Percentiles rank a stretch among this genome's conserved stretches.
These are phyloP conservation scores for Thraustochytrium sp. DNA, from an alignment of 352 stramenopile genomes.

Conservation along the genomic window DNA sequence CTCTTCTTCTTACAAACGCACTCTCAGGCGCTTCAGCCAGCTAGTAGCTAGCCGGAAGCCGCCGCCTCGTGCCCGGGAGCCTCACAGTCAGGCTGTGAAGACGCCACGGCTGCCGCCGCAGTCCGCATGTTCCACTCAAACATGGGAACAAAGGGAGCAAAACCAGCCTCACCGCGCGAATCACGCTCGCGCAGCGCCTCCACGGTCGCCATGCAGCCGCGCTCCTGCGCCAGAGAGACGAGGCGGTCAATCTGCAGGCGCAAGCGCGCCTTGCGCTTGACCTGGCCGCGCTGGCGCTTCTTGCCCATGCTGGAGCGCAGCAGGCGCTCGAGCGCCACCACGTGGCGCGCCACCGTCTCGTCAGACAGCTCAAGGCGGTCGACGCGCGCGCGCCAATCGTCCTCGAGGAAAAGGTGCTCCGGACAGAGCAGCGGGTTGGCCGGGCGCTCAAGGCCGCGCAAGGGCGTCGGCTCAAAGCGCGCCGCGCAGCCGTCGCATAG, in stretches of 20 bases:
- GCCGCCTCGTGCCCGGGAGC: too few species aligned
- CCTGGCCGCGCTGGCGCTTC: not conserved
- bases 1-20: too few species aligned
- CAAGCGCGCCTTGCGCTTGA: not conserved
- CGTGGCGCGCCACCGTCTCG: not conserved
- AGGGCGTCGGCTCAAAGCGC: not conserved
- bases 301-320: not conserved
- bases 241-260: slow-evolving; percentile 14
- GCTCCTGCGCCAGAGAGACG: not conserved
- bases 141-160: slow-evolving; percentile 28
- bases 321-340: not conserved
- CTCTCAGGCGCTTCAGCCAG: too few species aligned
- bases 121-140: not conserved
- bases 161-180: not conserved
- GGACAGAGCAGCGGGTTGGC: slow-evolving; percentile 26
- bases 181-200: not conserved
- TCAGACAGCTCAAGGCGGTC: not conserved
- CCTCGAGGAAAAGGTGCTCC: slow-evolving; percentile 16
- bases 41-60: too few species aligned
- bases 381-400: slow-evolving; percentile 6
- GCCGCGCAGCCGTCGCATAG: slow-evolving; percentile 12
- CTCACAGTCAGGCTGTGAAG: too few species aligned
- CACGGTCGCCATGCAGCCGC: not conserved
- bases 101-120: not conserved
- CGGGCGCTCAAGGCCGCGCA: not conserved